Evolutionary conservation across 345 rosid genomes (phyloP), one percentile per base, ranked within the genome.

Genomic region (Bruguiera sexangula): DNA sequence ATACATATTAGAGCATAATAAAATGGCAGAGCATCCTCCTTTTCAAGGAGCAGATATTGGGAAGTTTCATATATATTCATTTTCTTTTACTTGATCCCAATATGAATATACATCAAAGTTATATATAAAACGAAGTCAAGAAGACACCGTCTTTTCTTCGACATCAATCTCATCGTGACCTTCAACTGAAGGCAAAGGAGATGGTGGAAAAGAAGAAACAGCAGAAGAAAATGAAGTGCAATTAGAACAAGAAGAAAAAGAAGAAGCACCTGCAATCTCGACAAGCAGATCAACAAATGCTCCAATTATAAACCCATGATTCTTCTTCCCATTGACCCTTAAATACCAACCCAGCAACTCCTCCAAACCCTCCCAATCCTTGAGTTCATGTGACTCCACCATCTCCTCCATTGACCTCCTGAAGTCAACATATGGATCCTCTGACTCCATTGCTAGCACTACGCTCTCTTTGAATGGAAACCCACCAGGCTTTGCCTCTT

Each of bases 371-470:
- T 76, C 89, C 97, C 97, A 88, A 20, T 89, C 96, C 69, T 87
- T 82, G 70, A 90, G 58, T 48, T 84, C 85, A 66, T 86, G 83
- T 30, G 82, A 76, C 76, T 84, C 83, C 72, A 90, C 97, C 92
- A 95, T 95, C 73, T 90, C 89, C 81, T 90, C 96, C 97, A 95
- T 95, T 0, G 96, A 90, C n/a, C 79, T 76, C 75, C 85, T 83
- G 77, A 95, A 95, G 66, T 95, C 99, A 5, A 57, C 31, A 57
- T 92, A 90, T 1, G 98, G 99, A 60, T 92, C 83, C 32, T 82
- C 90, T 0, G 99, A 89, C 53, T 92, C 96, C 87, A 95, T 71
- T 2, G 92, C 81, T 24, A 92, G 48, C 24, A 79, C 81, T 32
- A 88, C 86, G 36, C 93, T 83, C 65, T 84, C 89, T 71, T 85